Conservation (phyloP, 331 rosid genomes). For the Dryas integrifolia region DNA sequence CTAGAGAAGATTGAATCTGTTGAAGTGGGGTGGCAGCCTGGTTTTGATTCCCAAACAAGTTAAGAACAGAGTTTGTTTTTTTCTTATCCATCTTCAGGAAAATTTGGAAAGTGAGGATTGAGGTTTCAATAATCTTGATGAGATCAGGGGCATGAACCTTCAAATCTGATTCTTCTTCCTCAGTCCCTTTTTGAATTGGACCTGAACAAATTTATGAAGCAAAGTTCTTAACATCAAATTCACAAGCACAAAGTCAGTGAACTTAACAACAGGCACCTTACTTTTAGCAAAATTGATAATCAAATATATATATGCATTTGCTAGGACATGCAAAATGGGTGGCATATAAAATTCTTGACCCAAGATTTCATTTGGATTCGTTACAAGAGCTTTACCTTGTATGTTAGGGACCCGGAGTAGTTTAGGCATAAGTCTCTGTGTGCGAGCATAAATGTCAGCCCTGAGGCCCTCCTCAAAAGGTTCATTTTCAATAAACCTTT, state of each 20-base stretch:
- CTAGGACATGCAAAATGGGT: background rate
- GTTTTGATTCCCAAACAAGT: constrained; percentile 65
- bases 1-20: constrained; percentile 69
- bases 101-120: constrained; percentile 72
- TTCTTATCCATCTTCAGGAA: constrained; percentile 83
- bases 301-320: background rate
- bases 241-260: background rate
- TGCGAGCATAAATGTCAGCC: constrained; percentile 69
- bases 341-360: background rate
- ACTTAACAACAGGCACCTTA: background rate
- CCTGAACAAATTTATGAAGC: constrained; percentile 46
- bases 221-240: constrained; percentile 16
- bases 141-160: constrained; percentile 73
- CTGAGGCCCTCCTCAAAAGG: constrained; percentile 80
- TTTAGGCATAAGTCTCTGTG: constrained; percentile 61
- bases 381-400: constrained; percentile 45
- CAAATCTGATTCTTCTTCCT: constrained; percentile 50
- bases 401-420: constrained; percentile 81
- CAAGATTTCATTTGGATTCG: background rate
- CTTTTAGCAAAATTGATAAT: background rate
- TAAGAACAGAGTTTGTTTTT: constrained; percentile 46
- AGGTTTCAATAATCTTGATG: constrained; percentile 58
- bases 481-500: constrained; percentile 89
- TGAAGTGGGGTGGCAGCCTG: constrained; percentile 67
- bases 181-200: constrained; percentile 52